Base-by-base conservation (phyloP, 2,329 filamentous ascomycete species). In the Neonectria sp. region DNA sequence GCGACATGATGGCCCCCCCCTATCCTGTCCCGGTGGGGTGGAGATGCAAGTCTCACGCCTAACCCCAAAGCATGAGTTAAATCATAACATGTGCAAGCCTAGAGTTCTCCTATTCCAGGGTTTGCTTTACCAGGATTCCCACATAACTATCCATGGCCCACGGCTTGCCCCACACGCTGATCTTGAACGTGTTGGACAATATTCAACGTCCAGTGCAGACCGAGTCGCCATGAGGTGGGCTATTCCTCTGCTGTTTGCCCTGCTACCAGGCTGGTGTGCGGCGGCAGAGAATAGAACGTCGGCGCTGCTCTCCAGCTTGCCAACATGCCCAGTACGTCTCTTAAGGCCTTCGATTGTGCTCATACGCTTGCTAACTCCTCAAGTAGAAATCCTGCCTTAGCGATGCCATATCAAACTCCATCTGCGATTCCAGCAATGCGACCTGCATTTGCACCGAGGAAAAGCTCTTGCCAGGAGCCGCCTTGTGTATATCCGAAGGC, bases 361-460 rank as follows among this genome's bases (percentile, higher is more conserved):
- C 31, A 45, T 17, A 6, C n/a, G 27, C 63, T n/a, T n/a, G 25
- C 72, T 74, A 58, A 74, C 7, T 8, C 6, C 6, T 46, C 43
- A 40, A 29, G 11, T 46, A 71, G 69, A 51, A 37, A 15, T 55
- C 58, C n/a, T 71, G 69, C 40, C 56, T 71, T 24, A 55, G 45
- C 53, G 49, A 63, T 29, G 59, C 67, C 21, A n/a, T 70, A 9
- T 11, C 40, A 7, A 45, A n/a, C 35, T 46, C 43, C 17, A 56
- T 43, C 33, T 77, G 75, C 48, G 62, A 66, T n/a, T 60, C 61
- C 2, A 67, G 60, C 27, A 69, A 78, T 25, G 63, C 70, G 24
- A 67, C 68, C 3, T 77, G 76, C 43, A 59, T 78, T 17, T 75
- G 74, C 56, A 48, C 67, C 0, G 66, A 67, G 11, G 27, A 68